Percentiles rank a stretch among this genome's conserved stretches.
phyloP scores from a whole-genome alignment of 768 basidiomycete species.

The Tulasnella calospora region DNA sequence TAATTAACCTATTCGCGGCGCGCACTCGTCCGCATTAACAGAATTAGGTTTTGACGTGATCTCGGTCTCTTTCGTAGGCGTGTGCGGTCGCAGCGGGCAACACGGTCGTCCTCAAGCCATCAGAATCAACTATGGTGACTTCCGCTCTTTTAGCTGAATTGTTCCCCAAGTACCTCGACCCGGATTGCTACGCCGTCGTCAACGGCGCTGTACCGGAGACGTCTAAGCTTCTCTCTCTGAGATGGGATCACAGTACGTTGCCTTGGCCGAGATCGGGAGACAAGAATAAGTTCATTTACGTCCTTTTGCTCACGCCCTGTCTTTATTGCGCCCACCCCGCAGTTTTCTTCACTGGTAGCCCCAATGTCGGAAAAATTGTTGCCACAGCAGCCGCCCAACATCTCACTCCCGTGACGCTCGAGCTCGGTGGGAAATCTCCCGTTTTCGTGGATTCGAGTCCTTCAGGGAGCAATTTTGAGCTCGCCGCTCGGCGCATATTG shows the following conservation, averaged over 20 bases:
- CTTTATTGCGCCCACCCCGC: background rate
- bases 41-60: background rate
- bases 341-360: slow-evolving; percentile 37
- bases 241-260: slow-evolving; percentile 27
- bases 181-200: slow-evolving; percentile 57
- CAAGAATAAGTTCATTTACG: background rate
- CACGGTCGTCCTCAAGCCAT: slow-evolving; percentile 67
- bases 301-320: background rate
- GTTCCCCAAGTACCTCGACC: slow-evolving; percentile 70
- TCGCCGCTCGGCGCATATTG: slow-evolving; percentile 33
- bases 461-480: slow-evolving; percentile 27
- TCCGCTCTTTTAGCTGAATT: slow-evolving; percentile 61
- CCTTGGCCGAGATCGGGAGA: too few relatives aligned
- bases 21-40: background rate
- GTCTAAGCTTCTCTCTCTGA: slow-evolving; percentile 38
- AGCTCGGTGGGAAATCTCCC: slow-evolving; percentile 34
- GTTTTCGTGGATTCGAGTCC: slow-evolving; percentile 38
- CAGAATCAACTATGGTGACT: slow-evolving; percentile 58
- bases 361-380: slow-evolving; percentile 48
- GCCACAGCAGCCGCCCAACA: slow-evolving; percentile 51
- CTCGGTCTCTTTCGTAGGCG: background rate
- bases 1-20: background rate
- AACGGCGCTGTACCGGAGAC: slow-evolving; percentile 64
- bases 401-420: slow-evolving; percentile 53
- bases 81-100: slow-evolving; percentile 73